These are phyloP conservation scores for Turritis glabra DNA, from an alignment of 345 rosid species.

Conservation along the genomic window DNA sequence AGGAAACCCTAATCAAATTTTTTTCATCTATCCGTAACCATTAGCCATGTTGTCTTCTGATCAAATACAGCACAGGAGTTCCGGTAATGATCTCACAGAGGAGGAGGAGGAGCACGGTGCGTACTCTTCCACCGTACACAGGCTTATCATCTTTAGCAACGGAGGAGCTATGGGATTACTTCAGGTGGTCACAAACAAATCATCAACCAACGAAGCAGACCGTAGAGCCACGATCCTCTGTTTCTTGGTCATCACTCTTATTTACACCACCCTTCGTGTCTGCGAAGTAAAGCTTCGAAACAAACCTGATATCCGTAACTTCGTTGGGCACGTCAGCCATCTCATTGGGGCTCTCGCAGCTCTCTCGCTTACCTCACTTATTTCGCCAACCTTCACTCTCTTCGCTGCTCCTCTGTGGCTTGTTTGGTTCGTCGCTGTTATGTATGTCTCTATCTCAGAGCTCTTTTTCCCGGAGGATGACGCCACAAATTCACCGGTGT, in stretches of 20 bases:
- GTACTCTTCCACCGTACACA: constrained; percentile 11
- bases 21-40: neutral
- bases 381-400: neutral
- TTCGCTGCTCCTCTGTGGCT: neutral
- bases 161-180: constrained; percentile 12
- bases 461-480: neutral
- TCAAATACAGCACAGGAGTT: neutral
- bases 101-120: neutral
- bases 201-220: constrained; percentile 7
- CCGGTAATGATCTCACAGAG: neutral
- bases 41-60: neutral
- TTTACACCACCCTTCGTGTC: neutral
- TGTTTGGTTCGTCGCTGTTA: constrained; percentile 4
- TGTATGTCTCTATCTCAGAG: neutral
- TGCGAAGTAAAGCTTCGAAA: constrained; percentile 1
- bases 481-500: neutral
- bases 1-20: neutral
- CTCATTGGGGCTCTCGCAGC: constrained; percentile 19
- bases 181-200: neutral
- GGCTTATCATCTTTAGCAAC: neutral
- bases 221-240: neutral
- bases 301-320: neutral
- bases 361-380: neutral
- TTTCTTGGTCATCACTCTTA: constrained; percentile 4
- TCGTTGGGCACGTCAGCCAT: constrained; percentile 16